Percentiles rank a stretch among this genome's conserved stretches.
phyloP scores from a whole-genome alignment of 306 rosid genomes.

The Lathyrus tuberosus region DNA sequence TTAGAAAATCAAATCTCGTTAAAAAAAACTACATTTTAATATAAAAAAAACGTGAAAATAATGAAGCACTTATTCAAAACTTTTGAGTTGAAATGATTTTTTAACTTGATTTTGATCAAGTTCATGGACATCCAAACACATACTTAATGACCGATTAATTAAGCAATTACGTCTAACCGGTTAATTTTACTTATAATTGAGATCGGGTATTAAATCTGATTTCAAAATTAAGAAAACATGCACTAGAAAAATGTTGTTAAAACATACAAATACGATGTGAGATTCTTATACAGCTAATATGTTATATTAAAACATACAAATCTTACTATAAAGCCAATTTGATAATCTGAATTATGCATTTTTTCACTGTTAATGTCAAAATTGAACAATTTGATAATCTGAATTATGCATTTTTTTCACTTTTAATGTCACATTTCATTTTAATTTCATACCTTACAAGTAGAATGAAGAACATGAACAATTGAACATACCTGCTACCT shows the following conservation, averaged over 20 bases:
- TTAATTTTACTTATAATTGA: neutral
- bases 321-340: slow-evolving; percentile 4
- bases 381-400: neutral
- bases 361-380: neutral
- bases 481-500: slow-evolving; percentile 73
- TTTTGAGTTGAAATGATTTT: too few relatives aligned
- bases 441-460: slow-evolving; percentile 25
- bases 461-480: neutral
- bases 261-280: slow-evolving; percentile 15
- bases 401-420: slow-evolving; percentile 7
- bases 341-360: slow-evolving; percentile 1
- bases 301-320: neutral
- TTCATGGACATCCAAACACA: too few relatives aligned
- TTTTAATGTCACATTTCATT: slow-evolving; percentile 11
- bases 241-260: slow-evolving; percentile 11
- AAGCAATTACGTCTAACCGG: too few relatives aligned
- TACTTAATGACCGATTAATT: too few relatives aligned
- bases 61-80: too few relatives aligned
- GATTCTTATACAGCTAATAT: neutral
- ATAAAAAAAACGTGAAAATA: too few relatives aligned
- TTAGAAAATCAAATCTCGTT: too few relatives aligned
- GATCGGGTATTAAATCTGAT: neutral
- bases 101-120: too few relatives aligned
- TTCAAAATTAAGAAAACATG: slow-evolving; percentile 15
- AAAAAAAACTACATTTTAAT: too few relatives aligned